Base-by-base conservation (phyloP, 2,329 filamentous ascomycete genomes). In the Paradendryphiella salina region DNA sequence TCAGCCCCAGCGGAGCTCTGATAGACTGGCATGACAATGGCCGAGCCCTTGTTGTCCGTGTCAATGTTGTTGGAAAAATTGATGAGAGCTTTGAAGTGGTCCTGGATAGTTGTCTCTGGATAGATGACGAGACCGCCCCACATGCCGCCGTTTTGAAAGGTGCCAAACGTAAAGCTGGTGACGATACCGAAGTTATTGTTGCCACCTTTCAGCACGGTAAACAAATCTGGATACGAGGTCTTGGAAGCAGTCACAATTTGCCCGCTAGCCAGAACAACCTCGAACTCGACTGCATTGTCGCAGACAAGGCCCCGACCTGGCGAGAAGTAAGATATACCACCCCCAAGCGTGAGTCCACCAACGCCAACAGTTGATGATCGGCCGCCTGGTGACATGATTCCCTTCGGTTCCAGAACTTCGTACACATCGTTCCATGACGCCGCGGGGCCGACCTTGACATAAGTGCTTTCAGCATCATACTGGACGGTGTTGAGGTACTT, bases 161-260 rank as follows among this genome's bases (percentile, higher is more conserved):
- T 65, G 10, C 48, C 38, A n/a, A 68, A 61, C 8, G 59, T 56
- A 40, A 66, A 58, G 36, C 43, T 40, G 2, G 72, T 74, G 0
- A 73, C 69, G 39, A 73, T 63, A 1, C 69, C 71, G 36, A 73
- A 72, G 46, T 72, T 70, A 39, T 66, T 67, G 28, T 56, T 59
- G 1, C 71, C 71, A 4, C 71, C 69, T 43, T 70, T 72, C 4
- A 73, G 57, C 1, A 67, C 66, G 2, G 51, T 57, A 29, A 63
- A 70, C 7, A 73, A 61, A 34, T 73, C 70, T 1, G 61, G 42
- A 31, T 60, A 44, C 41, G 66, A 32, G 0, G 54, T 54, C 43
- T 56, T 46, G 21, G 38, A 58, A 3, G 64, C 67, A 2, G 57
- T 65, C n/a, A 61, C 53, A 9, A 68, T 54, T 2, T 50, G 37